Evolutionary conservation across 305 asterid species (phyloP).

Genomic region (Salvia sclarea): DNA sequence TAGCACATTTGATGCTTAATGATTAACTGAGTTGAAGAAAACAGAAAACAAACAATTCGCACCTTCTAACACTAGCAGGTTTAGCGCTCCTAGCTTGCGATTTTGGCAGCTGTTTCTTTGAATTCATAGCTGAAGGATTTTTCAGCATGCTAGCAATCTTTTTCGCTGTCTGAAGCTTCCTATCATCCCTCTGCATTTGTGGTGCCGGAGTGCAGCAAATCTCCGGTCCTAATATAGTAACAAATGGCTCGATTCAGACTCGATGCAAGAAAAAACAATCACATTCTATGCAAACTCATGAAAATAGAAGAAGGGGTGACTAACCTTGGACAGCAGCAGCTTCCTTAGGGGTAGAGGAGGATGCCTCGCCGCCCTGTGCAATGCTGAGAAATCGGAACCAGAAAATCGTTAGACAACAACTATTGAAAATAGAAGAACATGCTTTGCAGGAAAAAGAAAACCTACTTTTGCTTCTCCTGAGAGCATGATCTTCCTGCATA

Average conservation of each 20-base stretch:
- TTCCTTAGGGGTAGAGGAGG: slow-evolving; percentile 32
- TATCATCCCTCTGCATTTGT: slow-evolving; percentile 36
- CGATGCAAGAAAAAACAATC: neutral
- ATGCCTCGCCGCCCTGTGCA: slow-evolving; percentile 16
- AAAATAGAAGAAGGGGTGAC: slow-evolving; percentile 18
- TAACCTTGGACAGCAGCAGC: slow-evolving; percentile 47
- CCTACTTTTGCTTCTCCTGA: slow-evolving; percentile 38
- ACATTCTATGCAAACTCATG: neutral
- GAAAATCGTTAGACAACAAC: neutral
- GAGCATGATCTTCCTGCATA: slow-evolving; percentile 27
- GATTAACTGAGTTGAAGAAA: neutral
- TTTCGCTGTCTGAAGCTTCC: slow-evolving; percentile 58
- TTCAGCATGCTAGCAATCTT: slow-evolving; percentile 62
- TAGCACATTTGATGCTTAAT: slow-evolving; percentile 4
- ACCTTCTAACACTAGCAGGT: slow-evolving; percentile 55
- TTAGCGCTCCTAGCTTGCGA: slow-evolving; percentile 53
- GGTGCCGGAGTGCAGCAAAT: slow-evolving; percentile 76
- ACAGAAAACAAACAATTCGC: neutral
- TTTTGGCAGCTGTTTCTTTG: slow-evolving; percentile 50
- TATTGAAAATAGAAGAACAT: neutral
- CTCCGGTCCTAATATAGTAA: slow-evolving; percentile 36
- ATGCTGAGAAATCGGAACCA: slow-evolving; percentile 32
- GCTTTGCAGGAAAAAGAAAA: slow-evolving; percentile 24
- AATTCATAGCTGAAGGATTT: slow-evolving; percentile 63
- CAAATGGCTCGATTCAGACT: slow-evolving; percentile 15